Evolutionary conservation across 1,284 basidiomycete species (phyloP).

Genomic region (Boletus mariae): DNA sequence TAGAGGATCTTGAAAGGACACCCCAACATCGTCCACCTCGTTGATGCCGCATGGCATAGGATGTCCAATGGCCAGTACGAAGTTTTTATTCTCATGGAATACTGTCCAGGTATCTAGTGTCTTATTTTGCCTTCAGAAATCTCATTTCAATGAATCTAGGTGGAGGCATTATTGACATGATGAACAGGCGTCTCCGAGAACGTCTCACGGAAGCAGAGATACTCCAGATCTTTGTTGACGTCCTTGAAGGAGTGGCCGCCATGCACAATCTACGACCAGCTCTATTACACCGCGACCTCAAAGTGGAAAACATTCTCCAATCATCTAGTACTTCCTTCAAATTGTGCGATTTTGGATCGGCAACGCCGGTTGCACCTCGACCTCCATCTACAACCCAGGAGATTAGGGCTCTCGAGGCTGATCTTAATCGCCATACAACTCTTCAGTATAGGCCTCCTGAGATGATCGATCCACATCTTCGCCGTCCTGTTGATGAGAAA

Average conservation of each 20-base stretch:
- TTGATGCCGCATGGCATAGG: constrained; percentile 89
- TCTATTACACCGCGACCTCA: constrained; percentile 94
- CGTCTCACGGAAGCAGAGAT: constrained; percentile 94
- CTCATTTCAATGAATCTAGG: constrained; percentile 44
- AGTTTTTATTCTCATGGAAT: constrained; percentile 99
- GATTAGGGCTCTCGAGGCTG: constrained; percentile 83
- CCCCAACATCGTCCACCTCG: constrained; percentile 89
- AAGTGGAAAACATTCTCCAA: constrained; percentile 97
- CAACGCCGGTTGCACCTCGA: constrained; percentile 67
- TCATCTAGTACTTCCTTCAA: constrained; percentile 80
- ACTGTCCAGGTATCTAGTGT: constrained; percentile 59
- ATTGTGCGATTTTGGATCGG: constrained; percentile 97
- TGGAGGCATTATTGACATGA: constrained; percentile 98
- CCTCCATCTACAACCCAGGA: constrained; percentile 76
- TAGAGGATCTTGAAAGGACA: constrained; percentile 85
- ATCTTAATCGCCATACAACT: constrained; percentile 93
- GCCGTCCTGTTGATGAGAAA: constrained; percentile 86
- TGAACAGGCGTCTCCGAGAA: constrained; percentile 94
- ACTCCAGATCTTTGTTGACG: constrained; percentile 95
- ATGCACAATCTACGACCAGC: constrained; percentile 94
- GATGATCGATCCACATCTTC: constrained; percentile 91
- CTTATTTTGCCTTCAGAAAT: constrained; percentile 2
- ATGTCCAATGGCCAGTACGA: constrained; percentile 84
- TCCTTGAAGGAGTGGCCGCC: constrained; percentile 87
- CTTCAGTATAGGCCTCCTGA: constrained; percentile 96